Base-by-base conservation (phyloP, 495 filamentous ascomycete species). In the Trichoderma reesei region DNA sequence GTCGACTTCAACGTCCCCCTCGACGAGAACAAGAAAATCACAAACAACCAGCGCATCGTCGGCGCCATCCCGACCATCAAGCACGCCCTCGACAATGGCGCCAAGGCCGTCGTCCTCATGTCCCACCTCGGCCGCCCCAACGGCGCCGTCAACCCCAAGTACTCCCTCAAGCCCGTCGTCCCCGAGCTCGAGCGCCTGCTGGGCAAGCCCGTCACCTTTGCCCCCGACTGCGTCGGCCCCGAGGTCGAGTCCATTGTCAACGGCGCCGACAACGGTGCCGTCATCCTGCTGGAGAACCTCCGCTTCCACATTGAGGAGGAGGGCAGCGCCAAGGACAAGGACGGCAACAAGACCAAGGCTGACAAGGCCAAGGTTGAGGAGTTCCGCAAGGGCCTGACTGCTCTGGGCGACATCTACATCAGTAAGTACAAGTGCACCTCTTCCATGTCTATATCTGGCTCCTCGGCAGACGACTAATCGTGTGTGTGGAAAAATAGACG, bases 1-100 rank as follows among this genome's bases (percentile, higher is more conserved):
- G 93, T 99, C 70, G 94, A 99, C 82, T 99, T 99, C 86, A 99
- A 99, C 79, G 94, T 99, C 61, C 94, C 94, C 68, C 90, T 97
- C 73, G 90, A 98, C 73, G 83, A 80, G 67, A 80, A 92, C 66
- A 89, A 89, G 82, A 91, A 93, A n/a, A 84, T 97, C 74, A 97
- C 94, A 74, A 98, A 98, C 84, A 89, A 87, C 76, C 95, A 98
- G 78, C 93, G 94, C 78, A 98, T 99, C 70, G 93, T 91, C 73
- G 94, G 94, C 73, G 94, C 94, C 71, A 78, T 98, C 69, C 94
- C 95, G 72, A 96, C 94, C 66, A 98, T 99, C 83, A 96, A 96
- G 80, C 92, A 99, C 76, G 95, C 94, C 75, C 81, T 92, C 72
- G 91, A 97, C 69, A 74, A 97, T 79, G 89, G 89, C 69, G 95